Evolutionary conservation across 257 asterid genomes (phyloP).

Genomic region (Solanum clarkiae): DNA sequence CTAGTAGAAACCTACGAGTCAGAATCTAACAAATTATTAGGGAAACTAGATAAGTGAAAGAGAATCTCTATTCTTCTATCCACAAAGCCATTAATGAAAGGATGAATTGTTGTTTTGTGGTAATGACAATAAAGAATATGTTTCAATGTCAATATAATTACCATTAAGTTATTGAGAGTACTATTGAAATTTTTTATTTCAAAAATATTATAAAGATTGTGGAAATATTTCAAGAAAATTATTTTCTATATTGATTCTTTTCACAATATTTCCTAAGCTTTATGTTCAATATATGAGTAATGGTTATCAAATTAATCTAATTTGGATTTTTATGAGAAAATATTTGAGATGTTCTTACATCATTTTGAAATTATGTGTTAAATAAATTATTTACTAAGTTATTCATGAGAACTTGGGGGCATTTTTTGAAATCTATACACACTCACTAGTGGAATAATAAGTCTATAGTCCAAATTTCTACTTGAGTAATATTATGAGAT

Average conservation of each 20-base stretch:
- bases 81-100: background rate
- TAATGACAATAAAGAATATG: background rate
- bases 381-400: too few species aligned
- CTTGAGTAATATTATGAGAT: background rate
- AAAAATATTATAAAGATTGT: background rate
- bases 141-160: background rate
- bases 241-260: too few species aligned
- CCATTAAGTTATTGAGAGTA: background rate
- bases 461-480: background rate
- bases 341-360: too few species aligned
- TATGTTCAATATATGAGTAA: too few species aligned
- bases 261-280: too few species aligned
- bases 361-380: too few species aligned
- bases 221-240: too few species aligned
- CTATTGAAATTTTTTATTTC: background rate
- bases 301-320: too few species aligned
- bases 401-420: too few species aligned
- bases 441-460: background rate
- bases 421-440: background rate
- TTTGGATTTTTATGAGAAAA: too few species aligned
- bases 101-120: background rate
- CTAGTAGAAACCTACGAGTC: accelerated
- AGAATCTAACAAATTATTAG: background rate
- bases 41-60: background rate
- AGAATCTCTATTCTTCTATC: background rate